Base-by-base conservation (phyloP, 495 filamentous ascomycete genomes). In the Penicillium lividum region DNA sequence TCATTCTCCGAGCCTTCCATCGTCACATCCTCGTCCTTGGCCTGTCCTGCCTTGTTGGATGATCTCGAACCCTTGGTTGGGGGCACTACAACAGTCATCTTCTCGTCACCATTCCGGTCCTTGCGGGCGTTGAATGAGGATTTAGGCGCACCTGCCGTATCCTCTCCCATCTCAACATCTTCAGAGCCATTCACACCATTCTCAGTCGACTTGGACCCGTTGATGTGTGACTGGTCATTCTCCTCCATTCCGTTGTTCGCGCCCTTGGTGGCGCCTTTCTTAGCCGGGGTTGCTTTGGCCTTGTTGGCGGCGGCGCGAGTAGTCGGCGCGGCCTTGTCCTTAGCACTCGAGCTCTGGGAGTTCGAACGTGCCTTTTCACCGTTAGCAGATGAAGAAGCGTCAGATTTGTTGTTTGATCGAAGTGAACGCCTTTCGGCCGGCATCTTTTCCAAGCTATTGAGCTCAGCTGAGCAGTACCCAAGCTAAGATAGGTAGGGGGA, bases 11-110 rank as follows among this genome's bases (percentile, higher is more conserved):
- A 69, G 68, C 82, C 83, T 54, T 86, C 86, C 90, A 93, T 93
- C 53, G 78, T 77, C 55, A 90, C 80, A 70, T 93, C 90, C 33
- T 85, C 88, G 67, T 91, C 88, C 59, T 81, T 77, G 62, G 89
- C 87, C 68, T 82, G 59, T 68, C 70, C 63, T 51, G 68, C 57
- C 72, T 82, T 75, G 75, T 82, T 69, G 78, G 78, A 83, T 62
- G 84, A 77, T 77, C 86, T 90, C 67, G 82, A 80, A 70, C 81
- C 77, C 76, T 91, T 93, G 60, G 87, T 84, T 57, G 88, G 89
- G 57, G 89, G 89, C 53, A 93, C 88, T 72, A 92, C 89, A 65
- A 93, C 88, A 54, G 89, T 93, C 88, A 93, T 93, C 78, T 89
- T 83, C 69, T 86, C 84, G 73, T 91, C 85, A 70, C 88, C 88